phyloP scores from a whole-genome alignment of 2,329 filamentous ascomycete genomes.

The Trichoderma aggressivum region DNA sequence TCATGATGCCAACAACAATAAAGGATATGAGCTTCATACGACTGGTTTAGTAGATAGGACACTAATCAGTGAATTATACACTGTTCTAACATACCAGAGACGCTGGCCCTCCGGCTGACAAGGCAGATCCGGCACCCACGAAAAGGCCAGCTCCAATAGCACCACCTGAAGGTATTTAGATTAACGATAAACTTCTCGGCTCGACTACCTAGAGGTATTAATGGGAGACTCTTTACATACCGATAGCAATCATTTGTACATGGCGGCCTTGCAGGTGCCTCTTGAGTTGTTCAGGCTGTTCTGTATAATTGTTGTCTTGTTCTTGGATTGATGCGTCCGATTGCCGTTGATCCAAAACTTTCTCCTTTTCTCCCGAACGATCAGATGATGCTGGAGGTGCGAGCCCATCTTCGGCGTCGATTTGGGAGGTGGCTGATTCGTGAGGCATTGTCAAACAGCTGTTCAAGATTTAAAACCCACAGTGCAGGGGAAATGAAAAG shows the following conservation, averaged over 20 bases:
- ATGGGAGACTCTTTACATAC: not conserved
- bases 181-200: not conserved
- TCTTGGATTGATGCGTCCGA: not conserved
- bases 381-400: too few relatives aligned
- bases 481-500: too few relatives aligned
- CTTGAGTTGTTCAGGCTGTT: not conserved
- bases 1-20: too few relatives aligned
- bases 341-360: not conserved
- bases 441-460: too few relatives aligned
- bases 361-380: not conserved
- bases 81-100: too few relatives aligned
- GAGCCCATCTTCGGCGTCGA: too few relatives aligned
- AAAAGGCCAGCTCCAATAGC: not conserved
- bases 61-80: too few relatives aligned
- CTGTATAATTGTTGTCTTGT: not conserved
- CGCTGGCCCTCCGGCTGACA: not conserved
- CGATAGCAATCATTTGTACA: not conserved
- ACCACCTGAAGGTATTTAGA: not conserved
- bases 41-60: too few relatives aligned
- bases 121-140: not conserved
- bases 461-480: too few relatives aligned
- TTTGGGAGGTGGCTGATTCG: too few relatives aligned
- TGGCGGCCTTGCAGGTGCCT: not conserved
- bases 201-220: too few relatives aligned
- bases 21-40: too few relatives aligned